Evolutionary conservation across 176 grass and related monocot genomes (phyloP).

Genomic region (Phoenix dactylifera): DNA sequence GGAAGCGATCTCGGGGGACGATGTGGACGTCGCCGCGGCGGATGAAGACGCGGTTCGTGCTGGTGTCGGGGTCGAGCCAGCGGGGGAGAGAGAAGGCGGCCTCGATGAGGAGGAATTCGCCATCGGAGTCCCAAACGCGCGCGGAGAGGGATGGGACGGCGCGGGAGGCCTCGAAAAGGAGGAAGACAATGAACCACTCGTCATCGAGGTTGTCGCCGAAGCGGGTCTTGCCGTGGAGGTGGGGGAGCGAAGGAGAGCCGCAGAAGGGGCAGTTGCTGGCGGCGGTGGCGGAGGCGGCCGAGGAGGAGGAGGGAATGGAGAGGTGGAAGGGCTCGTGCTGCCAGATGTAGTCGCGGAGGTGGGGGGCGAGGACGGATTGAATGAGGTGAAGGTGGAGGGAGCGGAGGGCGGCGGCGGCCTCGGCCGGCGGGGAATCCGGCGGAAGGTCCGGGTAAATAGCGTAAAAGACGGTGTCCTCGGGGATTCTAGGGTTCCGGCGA

Average conservation of each 20-base stretch:
- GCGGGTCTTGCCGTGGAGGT: conserved; percentile 67
- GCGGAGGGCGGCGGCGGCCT: conserved; percentile 4
- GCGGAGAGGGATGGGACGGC: conserved; percentile 29
- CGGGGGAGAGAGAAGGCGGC: conserved; percentile 71
- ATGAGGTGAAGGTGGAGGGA: conserved; percentile 5
- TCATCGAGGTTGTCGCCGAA: conserved; percentile 78
- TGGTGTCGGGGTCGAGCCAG: conserved; percentile 68
- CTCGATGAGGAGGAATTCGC: conserved; percentile 97
- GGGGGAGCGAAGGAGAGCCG: conserved; percentile 39
- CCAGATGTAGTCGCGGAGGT: conserved; percentile 19
- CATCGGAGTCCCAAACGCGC: conserved; percentile 79
- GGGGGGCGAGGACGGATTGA: conserved; percentile 46
- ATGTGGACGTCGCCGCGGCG: conserved; percentile 73
- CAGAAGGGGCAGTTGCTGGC: conserved; percentile 47
- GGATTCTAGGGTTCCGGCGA: conserved; percentile 28
- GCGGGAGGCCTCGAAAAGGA: conserved; percentile 57
- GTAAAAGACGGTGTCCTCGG: conserved; percentile 90
- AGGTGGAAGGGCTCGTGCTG: conserved; percentile 22
- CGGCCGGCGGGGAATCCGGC: conserved; percentile 17
- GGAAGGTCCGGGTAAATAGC: conserved; percentile 51
- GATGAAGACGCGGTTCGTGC: conserved; percentile 75
- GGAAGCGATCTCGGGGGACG: conserved; percentile 45
- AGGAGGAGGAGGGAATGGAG: conserved; percentile 44
- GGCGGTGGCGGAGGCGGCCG: conserved; percentile 51
- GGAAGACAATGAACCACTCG: conserved; percentile 75